These are phyloP conservation scores for Saccharomyces eubayanus DNA, from an alignment of 805 yeast species.

Conservation along the genomic window DNA sequence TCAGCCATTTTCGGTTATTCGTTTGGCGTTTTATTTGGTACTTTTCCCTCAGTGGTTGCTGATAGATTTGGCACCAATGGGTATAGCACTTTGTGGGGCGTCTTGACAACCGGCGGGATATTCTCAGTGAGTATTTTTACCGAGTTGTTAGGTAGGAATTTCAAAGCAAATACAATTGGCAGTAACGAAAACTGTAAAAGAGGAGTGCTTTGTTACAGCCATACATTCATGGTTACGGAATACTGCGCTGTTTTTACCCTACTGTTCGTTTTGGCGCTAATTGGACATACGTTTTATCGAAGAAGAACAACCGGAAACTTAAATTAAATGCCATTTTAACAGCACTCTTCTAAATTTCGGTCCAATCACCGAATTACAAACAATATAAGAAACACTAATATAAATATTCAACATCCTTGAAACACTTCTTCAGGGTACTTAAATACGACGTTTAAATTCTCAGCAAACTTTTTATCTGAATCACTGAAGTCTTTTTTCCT, in stretches of 20 bases:
- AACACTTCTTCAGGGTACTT: constrained; percentile 67
- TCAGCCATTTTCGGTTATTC: constrained; percentile 54
- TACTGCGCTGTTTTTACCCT: constrained; percentile 17
- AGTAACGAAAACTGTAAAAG: constrained; percentile 36
- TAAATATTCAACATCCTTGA: not conserved
- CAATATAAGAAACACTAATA: not conserved
- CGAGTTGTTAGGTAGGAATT: constrained; percentile 45
- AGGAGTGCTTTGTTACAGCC: constrained; percentile 43
- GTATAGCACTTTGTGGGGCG: constrained; percentile 71
- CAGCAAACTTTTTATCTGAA: constrained; percentile 66
- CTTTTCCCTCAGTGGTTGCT: constrained; percentile 69
- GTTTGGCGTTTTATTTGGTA: constrained; percentile 65
- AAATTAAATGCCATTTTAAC: not conserved
- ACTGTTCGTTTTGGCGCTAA: constrained; percentile 14
- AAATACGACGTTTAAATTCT: constrained; percentile 44
- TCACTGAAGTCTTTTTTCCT: constrained; percentile 70
- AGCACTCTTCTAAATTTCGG: not conserved
- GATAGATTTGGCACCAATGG: constrained; percentile 61
- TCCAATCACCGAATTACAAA: not conserved
- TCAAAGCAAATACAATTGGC: constrained; percentile 38
- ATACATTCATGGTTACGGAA: constrained; percentile 32
- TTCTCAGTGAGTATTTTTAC: constrained; percentile 46
- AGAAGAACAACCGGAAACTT: not conserved
- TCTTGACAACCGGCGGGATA: constrained; percentile 64
- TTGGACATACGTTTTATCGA: constrained; percentile 8